Percentiles rank a stretch among this genome's conserved stretches.
These are phyloP conservation scores for Fimicolochytrium jonesii DNA, from an alignment of 192 early-diverging fungal genomes.

Conservation along the genomic window DNA sequence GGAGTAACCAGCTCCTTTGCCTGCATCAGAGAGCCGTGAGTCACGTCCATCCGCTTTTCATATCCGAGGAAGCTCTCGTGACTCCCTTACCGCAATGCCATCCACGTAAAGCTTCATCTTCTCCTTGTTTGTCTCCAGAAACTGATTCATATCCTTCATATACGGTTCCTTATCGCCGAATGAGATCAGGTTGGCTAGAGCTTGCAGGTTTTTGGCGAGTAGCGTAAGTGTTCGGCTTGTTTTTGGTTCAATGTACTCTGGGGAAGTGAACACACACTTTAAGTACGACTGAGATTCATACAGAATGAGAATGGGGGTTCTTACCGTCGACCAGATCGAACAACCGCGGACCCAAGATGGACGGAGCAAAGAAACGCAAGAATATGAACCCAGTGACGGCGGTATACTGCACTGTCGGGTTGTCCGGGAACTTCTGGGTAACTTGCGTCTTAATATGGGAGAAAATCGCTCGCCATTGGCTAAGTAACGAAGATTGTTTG, in stretches of 20 bases:
- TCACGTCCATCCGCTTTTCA: neutral
- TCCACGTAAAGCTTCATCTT: slow-evolving; percentile 22
- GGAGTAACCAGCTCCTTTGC: slow-evolving; percentile 9
- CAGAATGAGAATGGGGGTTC: neutral
- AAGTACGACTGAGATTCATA: too few species aligned
- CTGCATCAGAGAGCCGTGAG: neutral
- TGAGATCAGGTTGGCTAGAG: slow-evolving; percentile 37
- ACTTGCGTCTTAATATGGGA: slow-evolving; percentile 14
- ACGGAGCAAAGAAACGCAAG: slow-evolving; percentile 49
- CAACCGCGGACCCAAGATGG: slow-evolving; percentile 33
- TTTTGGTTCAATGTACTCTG: slow-evolving; percentile 31
- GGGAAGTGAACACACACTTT: too few species aligned
- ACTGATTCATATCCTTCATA: slow-evolving; percentile 30
- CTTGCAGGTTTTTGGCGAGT: slow-evolving; percentile 42
- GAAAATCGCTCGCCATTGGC: slow-evolving; percentile 15
- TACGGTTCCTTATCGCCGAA: slow-evolving; percentile 39
- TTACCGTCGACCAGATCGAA: slow-evolving; percentile 27
- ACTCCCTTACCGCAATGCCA: slow-evolving; percentile 19
- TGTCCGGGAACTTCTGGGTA: slow-evolving; percentile 16
- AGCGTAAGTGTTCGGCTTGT: slow-evolving; percentile 33
- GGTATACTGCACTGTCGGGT: slow-evolving; percentile 20
- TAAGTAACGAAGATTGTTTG: neutral
- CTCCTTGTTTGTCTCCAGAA: slow-evolving; percentile 18
- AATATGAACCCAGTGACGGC: slow-evolving; percentile 51
- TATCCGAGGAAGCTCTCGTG: too few species aligned